Percentiles rank a stretch among this genome's conserved stretches.
phyloP scores from a whole-genome alignment of 768 basidiomycete species.

The Boletus rufocinnamomeus region DNA sequence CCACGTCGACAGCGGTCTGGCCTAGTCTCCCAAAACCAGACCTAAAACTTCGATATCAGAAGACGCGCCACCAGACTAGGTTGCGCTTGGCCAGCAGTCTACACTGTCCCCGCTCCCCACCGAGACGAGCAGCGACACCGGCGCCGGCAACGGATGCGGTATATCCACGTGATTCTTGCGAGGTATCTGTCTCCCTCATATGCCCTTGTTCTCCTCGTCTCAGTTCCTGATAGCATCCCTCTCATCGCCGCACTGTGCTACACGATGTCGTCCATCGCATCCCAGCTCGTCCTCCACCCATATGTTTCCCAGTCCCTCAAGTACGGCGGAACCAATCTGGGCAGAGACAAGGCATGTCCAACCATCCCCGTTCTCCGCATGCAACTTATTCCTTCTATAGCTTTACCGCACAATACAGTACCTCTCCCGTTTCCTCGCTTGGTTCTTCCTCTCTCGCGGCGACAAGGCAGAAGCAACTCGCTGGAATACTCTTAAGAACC shows the following conservation, averaged over 20 bases:
- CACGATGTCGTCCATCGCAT: conserved; percentile 47
- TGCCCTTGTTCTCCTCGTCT: neutral
- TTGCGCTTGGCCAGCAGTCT: neutral
- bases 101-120: neutral
- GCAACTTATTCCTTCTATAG: conserved; percentile 41
- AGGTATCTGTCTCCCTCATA: neutral
- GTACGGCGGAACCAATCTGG: conserved; percentile 77
- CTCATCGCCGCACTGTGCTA: conserved; percentile 13
- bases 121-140: neutral
- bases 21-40: no score
- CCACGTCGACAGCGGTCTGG: neutral
- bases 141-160: conserved; percentile 6
- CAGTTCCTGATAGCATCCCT: conserved; percentile 5
- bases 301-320: conserved; percentile 73
- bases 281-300: conserved; percentile 87
- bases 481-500: conserved; percentile 83
- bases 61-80: neutral
- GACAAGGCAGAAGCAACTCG: conserved; percentile 68
- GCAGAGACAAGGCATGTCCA: conserved; percentile 80
- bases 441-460: conserved; percentile 72
- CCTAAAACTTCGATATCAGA: no score
- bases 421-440: conserved; percentile 85
- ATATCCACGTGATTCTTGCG: conserved; percentile 33
- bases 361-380: neutral
- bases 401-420: conserved; percentile 91